Percentiles rank a stretch among this genome's conserved stretches.
Conservation (phyloP, 2,329 filamentous ascomycete species). For the Metarhizium sp. region DNA sequence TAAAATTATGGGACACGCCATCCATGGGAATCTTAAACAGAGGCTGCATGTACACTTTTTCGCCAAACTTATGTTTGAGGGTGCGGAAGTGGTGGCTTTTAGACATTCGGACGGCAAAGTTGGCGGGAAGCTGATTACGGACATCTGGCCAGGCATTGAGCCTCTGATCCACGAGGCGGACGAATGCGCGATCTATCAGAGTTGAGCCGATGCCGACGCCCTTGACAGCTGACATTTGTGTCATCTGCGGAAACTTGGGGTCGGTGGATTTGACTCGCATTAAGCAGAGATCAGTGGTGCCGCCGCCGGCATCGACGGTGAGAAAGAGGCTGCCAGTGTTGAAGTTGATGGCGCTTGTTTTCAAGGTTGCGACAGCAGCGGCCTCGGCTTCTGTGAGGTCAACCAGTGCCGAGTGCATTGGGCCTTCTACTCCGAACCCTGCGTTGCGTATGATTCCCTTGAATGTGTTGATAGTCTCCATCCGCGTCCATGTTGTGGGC, state of each 20-base stretch:
- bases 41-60: constrained; percentile 29
- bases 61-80: constrained; percentile 33
- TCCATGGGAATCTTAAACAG: constrained; percentile 33
- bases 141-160: constrained; percentile 26
- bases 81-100: constrained; percentile 28
- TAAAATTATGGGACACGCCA: constrained; percentile 30
- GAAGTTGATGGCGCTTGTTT: constrained; percentile 29
- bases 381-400: constrained; percentile 40
- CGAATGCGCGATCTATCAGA: constrained; percentile 34
- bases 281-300: constrained; percentile 35
- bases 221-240: constrained; percentile 28
- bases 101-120: constrained; percentile 27
- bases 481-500: constrained; percentile 45
- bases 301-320: constrained; percentile 35
- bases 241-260: constrained; percentile 17
- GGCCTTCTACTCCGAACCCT: constrained; percentile 37
- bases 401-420: constrained; percentile 27
- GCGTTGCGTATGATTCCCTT: constrained; percentile 34
- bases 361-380: constrained; percentile 36
- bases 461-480: constrained; percentile 41
- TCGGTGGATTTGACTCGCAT: constrained; percentile 29
- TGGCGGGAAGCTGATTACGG: constrained; percentile 21
- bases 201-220: constrained; percentile 37
- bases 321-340: constrained; percentile 29
- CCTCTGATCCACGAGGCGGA: constrained; percentile 27